Percentiles rank a stretch among this genome's conserved stretches.
Evolutionary conservation across 495 filamentous ascomycete species (phyloP).

Genomic region (Penicillium desertorum): DNA sequence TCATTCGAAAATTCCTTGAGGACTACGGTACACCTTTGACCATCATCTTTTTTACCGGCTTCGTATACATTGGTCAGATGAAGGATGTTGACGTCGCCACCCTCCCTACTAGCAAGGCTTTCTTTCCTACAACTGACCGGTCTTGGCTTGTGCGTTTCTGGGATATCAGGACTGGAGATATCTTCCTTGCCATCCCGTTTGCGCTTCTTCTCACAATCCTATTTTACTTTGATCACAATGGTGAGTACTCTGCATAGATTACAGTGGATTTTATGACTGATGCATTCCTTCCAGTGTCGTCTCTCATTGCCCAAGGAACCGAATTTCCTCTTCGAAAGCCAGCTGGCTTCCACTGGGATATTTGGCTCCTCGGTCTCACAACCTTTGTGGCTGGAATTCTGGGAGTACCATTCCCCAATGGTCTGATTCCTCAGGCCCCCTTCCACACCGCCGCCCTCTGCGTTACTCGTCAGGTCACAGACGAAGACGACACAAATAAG

Average conservation of each 20-base stretch:
- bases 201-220: constrained; percentile 81
- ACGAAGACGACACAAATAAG: constrained; percentile 58
- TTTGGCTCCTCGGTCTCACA: constrained; percentile 88
- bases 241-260: constrained; percentile 36
- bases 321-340: constrained; percentile 91
- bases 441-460: constrained; percentile 88
- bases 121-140: constrained; percentile 76
- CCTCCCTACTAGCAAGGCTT: constrained; percentile 71
- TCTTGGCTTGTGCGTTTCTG: constrained; percentile 88
- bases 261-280: neutral
- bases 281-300: constrained; percentile 56
- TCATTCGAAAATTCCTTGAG: constrained; percentile 73
- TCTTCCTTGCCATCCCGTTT: constrained; percentile 89
- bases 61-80: constrained; percentile 83
- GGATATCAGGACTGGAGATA: constrained; percentile 69
- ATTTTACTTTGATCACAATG: constrained; percentile 94
- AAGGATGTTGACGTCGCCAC: constrained; percentile 58
- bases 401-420: constrained; percentile 89
- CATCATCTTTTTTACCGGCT: constrained; percentile 85
- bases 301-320: constrained; percentile 86
- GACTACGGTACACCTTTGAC: constrained; percentile 84
- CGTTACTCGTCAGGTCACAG: constrained; percentile 63
- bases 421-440: constrained; percentile 88
- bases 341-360: constrained; percentile 93
- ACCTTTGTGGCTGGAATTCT: constrained; percentile 81